Conservation (phyloP, 176 grass and related monocot species). For the Saccharum officinarum region DNA sequence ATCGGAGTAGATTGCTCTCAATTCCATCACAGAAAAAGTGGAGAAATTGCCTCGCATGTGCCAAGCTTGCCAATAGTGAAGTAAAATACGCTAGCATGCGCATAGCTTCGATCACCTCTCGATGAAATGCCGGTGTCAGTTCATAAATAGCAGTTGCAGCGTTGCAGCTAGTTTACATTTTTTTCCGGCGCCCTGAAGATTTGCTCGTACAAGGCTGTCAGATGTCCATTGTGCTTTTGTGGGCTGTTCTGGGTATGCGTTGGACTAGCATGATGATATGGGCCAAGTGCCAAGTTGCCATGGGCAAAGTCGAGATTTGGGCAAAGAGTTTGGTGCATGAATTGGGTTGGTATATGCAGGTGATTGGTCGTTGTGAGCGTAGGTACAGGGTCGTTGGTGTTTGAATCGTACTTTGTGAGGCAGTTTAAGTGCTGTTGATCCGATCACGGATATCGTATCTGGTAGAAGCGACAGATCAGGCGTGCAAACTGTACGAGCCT, state of each 20-base stretch:
- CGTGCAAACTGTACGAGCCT: not conserved
- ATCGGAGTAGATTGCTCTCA: not conserved
- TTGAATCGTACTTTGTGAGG: not conserved
- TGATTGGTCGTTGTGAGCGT: conserved; percentile 35
- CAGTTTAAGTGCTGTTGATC: conserved; percentile 32
- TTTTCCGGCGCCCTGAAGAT: conserved; percentile 8
- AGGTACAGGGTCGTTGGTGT: conserved; percentile 19
- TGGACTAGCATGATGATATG: conserved; percentile 12
- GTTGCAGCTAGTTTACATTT: conserved; percentile 19
- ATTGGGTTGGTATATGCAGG: conserved; percentile 35
- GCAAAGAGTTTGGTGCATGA: conserved; percentile 4
- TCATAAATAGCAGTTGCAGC: not conserved
- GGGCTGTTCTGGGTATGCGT: not conserved
- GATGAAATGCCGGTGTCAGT: conserved; percentile 29
- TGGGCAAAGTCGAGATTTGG: not conserved
- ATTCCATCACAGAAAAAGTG: not conserved
- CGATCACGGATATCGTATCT: not conserved
- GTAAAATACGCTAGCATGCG: not conserved
- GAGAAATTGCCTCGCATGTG: not conserved
- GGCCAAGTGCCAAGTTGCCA: conserved; percentile 10
- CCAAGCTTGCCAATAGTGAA: not conserved
- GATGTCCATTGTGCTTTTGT: conserved; percentile 35
- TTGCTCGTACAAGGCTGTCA: conserved; percentile 11
- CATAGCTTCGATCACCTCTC: conserved; percentile 1
- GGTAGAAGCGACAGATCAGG: not conserved